Base-by-base conservation (phyloP, 441 rosid species). In the Corymbia citriodora region DNA sequence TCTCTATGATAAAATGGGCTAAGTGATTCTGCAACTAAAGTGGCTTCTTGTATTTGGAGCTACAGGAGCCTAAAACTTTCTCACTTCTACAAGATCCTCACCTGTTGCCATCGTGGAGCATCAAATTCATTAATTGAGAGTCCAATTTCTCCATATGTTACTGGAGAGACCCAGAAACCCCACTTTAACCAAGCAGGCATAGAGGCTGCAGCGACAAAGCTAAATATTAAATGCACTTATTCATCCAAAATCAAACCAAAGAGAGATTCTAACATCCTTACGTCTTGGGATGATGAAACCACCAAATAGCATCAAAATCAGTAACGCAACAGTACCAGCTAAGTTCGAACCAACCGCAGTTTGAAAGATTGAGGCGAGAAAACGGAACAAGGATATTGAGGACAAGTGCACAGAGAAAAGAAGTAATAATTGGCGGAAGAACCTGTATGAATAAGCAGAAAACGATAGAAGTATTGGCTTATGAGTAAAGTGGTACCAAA, bases 121-220 rank as follows among this genome's bases (percentile, higher is more conserved):
- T 92, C 92, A 89, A 94, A 92, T 70, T 94, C 96, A 36, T 93
- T 94, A 40, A 90, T 92, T 7, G 95, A 88, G 45, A 94, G 89
- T 18, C 94, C 96, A 45, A 95, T 94, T 88, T 95, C 94, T 23
- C 93, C 94, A 88, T 93, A 93, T 27, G 93, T 79, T 61, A 94
- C 14, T 55, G 95, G 95, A 50, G 92, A 93, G 54, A 92, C 89
- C 96, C 94, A 93, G 63, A 94, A 94, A 25, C 92, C 90, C 96
- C 96, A 94, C 92, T 92, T 93, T 92, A 95, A 92, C 95, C 96
- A 94, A 18, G 54, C 93, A 11, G 95, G 96, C 96, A 94, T 93
- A n/a, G 93, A 89, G 61, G 93, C 95, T 95, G 94, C 89, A 88
- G 55, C n/a, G 49, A 90, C 85, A 86, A 55, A 86, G 55, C 17